Conservation (phyloP, 805 yeast genomes). For the Starmera dryadoides region DNA sequence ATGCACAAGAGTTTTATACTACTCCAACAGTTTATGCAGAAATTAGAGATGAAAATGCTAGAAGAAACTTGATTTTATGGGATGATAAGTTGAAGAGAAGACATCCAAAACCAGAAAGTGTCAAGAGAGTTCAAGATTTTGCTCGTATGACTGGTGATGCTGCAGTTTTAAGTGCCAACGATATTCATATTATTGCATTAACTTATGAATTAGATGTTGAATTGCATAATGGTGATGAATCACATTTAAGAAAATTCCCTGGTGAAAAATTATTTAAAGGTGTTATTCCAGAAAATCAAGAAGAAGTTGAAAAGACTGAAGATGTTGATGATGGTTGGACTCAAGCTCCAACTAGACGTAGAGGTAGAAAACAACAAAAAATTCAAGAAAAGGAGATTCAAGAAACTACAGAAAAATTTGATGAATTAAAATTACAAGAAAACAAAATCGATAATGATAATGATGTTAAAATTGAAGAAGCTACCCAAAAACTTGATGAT, state of each 20-base stretch:
- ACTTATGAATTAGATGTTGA: constrained; percentile 83
- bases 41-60: constrained; percentile 77
- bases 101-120: constrained; percentile 66
- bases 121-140: constrained; percentile 64
- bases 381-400: constrained; percentile 4
- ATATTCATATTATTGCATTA: constrained; percentile 86
- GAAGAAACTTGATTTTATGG: constrained; percentile 77
- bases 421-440: constrained; percentile 24
- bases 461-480: constrained; percentile 4
- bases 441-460: constrained; percentile 13
- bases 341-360: constrained; percentile 26
- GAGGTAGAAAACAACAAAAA: constrained; percentile 44
- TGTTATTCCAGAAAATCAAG: constrained; percentile 9
- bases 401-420: constrained; percentile 9
- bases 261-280: constrained; percentile 40
- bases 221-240: constrained; percentile 56
- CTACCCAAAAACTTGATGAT: constrained; percentile 5
- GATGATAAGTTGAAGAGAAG: constrained; percentile 59
- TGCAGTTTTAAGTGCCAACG: constrained; percentile 81
- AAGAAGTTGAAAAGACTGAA: constrained; percentile 1
- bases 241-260: constrained; percentile 60
- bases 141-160: constrained; percentile 89
- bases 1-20: constrained; percentile 70
- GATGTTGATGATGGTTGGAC: constrained; percentile 9
- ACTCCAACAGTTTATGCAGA: constrained; percentile 90